Evolutionary conservation across 805 yeast genomes (phyloP).

Genomic region (Saturnispora halmiae): DNA sequence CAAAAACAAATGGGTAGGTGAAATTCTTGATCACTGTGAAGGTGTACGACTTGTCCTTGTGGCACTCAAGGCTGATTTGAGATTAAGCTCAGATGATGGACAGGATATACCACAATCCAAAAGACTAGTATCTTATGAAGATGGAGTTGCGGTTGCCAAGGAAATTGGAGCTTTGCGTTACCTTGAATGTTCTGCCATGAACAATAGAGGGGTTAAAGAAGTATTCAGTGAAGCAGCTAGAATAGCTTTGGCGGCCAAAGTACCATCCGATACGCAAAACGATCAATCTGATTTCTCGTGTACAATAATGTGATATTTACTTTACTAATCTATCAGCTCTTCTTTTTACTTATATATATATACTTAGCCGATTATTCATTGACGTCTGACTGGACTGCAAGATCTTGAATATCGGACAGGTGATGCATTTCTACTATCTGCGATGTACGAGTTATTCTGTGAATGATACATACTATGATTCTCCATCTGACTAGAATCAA

Average conservation of each 20-base stretch:
- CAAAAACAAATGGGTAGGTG: constrained; percentile 94
- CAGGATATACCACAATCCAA: constrained; percentile 27
- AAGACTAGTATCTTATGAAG: constrained; percentile 75
- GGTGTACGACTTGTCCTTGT: constrained; percentile 91
- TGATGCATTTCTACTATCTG: constrained; percentile 7
- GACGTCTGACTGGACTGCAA: constrained; percentile 9
- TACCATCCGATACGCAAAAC: constrained; percentile 19
- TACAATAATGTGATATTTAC: constrained; percentile 19
- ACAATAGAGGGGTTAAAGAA: constrained; percentile 96
- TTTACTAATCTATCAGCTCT: constrained; percentile 6
- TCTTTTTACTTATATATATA: constrained; percentile 1
- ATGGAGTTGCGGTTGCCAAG: constrained; percentile 88
- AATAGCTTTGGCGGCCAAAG: constrained; percentile 83
- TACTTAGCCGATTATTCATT: background rate
- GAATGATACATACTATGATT: constrained; percentile 21
- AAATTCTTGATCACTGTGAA: constrained; percentile 92
- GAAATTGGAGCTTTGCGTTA: constrained; percentile 89
- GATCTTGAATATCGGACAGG: constrained; percentile 7
- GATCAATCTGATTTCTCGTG: constrained; percentile 33
- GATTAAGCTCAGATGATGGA: constrained; percentile 50
- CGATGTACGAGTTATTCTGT: constrained; percentile 11
- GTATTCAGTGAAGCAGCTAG: constrained; percentile 98
- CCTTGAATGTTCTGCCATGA: constrained; percentile 93
- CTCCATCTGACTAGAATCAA: background rate
- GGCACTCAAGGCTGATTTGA: constrained; percentile 88